These are phyloP conservation scores for Amanita rimosa DNA, from an alignment of 768 basidiomycete species.

Conservation along the genomic window DNA sequence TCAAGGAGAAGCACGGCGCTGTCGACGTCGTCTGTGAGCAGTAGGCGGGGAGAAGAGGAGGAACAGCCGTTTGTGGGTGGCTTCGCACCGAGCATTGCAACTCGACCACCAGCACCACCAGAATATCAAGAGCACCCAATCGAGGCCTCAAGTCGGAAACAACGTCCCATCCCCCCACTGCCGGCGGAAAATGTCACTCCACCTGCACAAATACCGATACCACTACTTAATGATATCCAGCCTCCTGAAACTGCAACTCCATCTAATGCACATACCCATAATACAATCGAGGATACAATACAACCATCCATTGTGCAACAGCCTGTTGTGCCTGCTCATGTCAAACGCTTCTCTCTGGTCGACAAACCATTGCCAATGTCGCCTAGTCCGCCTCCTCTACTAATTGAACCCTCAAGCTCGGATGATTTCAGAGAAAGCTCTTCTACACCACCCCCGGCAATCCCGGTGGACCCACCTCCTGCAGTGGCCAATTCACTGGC, in stretches of 20 bases:
- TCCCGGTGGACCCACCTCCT: slow-evolving; percentile 34
- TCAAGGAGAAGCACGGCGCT: slow-evolving; percentile 28
- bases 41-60: slow-evolving; percentile 26
- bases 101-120: slow-evolving; percentile 15
- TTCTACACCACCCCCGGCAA: slow-evolving; percentile 23
- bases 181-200: slow-evolving; percentile 12
- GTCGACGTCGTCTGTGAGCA: slow-evolving; percentile 16
- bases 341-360: slow-evolving; percentile 72
- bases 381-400: slow-evolving; percentile 32
- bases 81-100: slow-evolving; percentile 25
- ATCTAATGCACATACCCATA: not conserved
- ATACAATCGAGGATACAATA: slow-evolving; percentile 5
- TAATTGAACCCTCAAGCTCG: slow-evolving; percentile 43
- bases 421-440: slow-evolving; percentile 23
- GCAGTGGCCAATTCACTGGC: slow-evolving; percentile 75
- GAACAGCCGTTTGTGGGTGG: slow-evolving; percentile 39
- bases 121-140: slow-evolving; percentile 8
- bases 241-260: not conserved
- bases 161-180: slow-evolving; percentile 7
- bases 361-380: slow-evolving; percentile 45
- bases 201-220: slow-evolving; percentile 10
- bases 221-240: slow-evolving; percentile 1
- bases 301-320: slow-evolving; percentile 13
- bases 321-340: slow-evolving; percentile 45
- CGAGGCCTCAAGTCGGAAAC: slow-evolving; percentile 13